Base-by-base conservation (phyloP, 1,284 basidiomycete species). In the Wolfiporia cocos region DNA sequence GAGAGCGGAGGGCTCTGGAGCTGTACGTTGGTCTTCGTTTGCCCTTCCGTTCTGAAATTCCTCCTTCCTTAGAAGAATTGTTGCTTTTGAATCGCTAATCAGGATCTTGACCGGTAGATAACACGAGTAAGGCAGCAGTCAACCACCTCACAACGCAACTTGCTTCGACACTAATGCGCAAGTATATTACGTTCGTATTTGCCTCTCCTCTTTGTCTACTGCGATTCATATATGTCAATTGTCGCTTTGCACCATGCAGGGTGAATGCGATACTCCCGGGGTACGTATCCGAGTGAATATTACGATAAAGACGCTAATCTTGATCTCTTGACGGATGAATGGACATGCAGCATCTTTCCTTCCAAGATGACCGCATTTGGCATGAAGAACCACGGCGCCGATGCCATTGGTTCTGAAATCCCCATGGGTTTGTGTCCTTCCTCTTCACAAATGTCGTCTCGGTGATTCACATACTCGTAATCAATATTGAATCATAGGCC, bases 261-360 rank as follows among this genome's bases (percentile, higher is more conserved):
- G 88, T 92, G n/a, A 94, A 94, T 55, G 86, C 89, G 9, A 90
- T 93, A 42, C 70, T 77, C 41, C 89, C 89, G 3, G 87, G 84
- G 81, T 81, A 57, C 34, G 62, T 48, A n/a, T 29, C n/a, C n/a
- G n/a, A n/a, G n/a, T n/a, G n/a, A n/a, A n/a, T n/a, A n/a, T n/a
- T n/a, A n/a, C n/a, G n/a, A n/a, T n/a, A n/a, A n/a, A n/a, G n/a
- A n/a, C n/a, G n/a, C n/a, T n/a, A n/a, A n/a, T n/a, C n/a, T n/a
- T n/a, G n/a, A n/a, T n/a, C n/a, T n/a, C n/a, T n/a, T n/a, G n/a
- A n/a, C n/a, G n/a, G n/a, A n/a, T n/a, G n/a, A n/a, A n/a, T n/a
- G n/a, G n/a, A n/a, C n/a, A n/a, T 34, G 14, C 51, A 86, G 85
- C 7, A 69, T 91, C 14, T 92, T 91, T 67, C 87, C 86, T 0